Percentiles rank a stretch among this genome's conserved stretches.
phyloP scores from a whole-genome alignment of 352 stramenopile genomes.

The Saprolegnia parasitica region DNA sequence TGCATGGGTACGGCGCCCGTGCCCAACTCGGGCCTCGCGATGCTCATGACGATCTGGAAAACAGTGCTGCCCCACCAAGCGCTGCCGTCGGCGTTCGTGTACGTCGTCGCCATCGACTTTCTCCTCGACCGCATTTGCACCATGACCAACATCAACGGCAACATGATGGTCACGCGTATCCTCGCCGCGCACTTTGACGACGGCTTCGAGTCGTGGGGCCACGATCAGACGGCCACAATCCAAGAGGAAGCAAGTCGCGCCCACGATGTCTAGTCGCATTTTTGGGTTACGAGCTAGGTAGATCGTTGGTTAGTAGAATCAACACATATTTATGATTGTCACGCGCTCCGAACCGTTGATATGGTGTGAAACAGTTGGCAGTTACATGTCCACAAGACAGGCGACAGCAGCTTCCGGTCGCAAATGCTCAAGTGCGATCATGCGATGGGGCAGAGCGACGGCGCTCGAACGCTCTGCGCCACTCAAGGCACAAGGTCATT shows the following conservation, averaged over 20 bases:
- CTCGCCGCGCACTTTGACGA: conserved; percentile 71
- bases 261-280: too few relatives aligned
- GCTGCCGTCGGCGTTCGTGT: conserved; percentile 55
- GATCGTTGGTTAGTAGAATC: too few relatives aligned
- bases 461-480: too few relatives aligned
- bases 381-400: too few relatives aligned
- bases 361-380: too few relatives aligned
- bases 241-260: neutral
- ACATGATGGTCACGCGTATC: conserved; percentile 72
- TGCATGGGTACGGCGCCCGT: conserved; percentile 70
- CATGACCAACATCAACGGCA: conserved; percentile 79
- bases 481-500: too few relatives aligned
- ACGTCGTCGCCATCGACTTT: conserved; percentile 67
- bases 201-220: neutral
- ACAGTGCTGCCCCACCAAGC: conserved; percentile 53
- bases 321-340: too few relatives aligned
- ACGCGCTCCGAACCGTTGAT: too few relatives aligned
- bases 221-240: neutral
- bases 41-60: conserved; percentile 73
- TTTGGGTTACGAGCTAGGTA: too few relatives aligned
- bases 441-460: too few relatives aligned
- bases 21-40: conserved; percentile 64
- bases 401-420: too few relatives aligned
- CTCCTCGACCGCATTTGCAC: conserved; percentile 67
- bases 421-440: too few relatives aligned